Percentiles rank a stretch among this genome's conserved stretches.
Conservation (phyloP, 1,284 basidiomycete species). For the Ceratobasidium sp. region DNA sequence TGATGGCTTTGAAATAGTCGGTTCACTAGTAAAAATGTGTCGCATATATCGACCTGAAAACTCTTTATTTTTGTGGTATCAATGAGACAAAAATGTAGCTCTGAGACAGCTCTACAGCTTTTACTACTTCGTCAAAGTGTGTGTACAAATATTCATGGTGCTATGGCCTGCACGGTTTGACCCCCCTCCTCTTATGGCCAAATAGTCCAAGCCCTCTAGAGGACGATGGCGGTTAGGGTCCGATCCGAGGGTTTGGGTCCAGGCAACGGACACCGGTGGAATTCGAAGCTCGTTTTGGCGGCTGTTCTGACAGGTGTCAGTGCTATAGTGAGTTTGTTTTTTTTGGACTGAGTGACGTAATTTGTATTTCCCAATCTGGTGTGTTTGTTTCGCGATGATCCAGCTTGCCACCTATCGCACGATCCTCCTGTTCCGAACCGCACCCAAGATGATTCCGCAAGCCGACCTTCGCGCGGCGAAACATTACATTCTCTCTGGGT, state of each 20-base stretch:
- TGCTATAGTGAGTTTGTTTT: constrained; percentile 58
- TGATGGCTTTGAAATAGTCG: background rate
- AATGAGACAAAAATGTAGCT: no score
- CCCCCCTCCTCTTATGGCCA: no score
- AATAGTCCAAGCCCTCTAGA: no score
- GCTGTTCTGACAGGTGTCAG: constrained; percentile 58
- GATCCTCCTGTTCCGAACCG: constrained; percentile 53
- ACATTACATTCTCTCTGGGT: constrained; percentile 53
- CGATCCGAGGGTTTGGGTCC: no score
- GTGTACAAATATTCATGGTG: no score
- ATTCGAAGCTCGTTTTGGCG: constrained; percentile 55
- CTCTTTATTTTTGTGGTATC: no score
- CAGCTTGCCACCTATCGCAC: constrained; percentile 56
- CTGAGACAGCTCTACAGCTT: no score
- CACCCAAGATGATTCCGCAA: constrained; percentile 47
- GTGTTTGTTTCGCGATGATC: constrained; percentile 62
- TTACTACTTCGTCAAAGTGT: no score
- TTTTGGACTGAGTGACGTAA: constrained; percentile 51
- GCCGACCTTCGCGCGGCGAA: constrained; percentile 50
- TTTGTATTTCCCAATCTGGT: constrained; percentile 63
- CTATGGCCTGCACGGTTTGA: no score
- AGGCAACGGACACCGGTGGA: constrained; percentile 9
- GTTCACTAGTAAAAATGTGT: no score
- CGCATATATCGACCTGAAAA: no score
- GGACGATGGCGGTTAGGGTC: no score